Conservation (phyloP, 768 basidiomycete species). For the Boletus speciosus region DNA sequence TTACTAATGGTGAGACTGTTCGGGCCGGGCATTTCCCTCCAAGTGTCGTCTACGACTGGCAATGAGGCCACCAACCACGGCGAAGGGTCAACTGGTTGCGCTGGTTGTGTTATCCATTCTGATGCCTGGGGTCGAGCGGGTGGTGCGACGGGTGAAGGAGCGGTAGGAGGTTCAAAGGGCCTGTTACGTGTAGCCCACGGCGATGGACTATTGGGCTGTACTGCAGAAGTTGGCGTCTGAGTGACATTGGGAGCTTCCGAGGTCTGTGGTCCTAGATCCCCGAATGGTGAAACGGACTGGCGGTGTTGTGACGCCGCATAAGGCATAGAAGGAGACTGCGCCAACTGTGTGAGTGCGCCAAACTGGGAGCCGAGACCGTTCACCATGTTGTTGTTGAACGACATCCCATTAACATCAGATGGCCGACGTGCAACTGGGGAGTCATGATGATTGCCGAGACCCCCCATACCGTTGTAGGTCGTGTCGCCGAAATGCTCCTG, state of each 20-base stretch:
- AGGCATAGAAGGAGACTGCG: conserved; percentile 23
- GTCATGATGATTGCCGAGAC: conserved; percentile 20
- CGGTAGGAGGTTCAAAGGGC: conserved; percentile 18
- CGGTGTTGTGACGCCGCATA: conserved; percentile 17
- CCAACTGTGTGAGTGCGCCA: conserved; percentile 11
- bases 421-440: conserved; percentile 22
- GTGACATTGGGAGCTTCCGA: conserved; percentile 14
- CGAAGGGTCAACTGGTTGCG: conserved; percentile 39
- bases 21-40: conserved; percentile 42
- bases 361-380: conserved; percentile 26
- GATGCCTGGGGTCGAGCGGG: conserved; percentile 26
- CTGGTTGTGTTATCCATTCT: conserved; percentile 37
- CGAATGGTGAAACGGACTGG: conserved; percentile 22
- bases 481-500: conserved; percentile 28
- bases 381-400: conserved; percentile 14
- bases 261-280: conserved; percentile 18
- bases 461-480: conserved; percentile 21
- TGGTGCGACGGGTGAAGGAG: conserved; percentile 19
- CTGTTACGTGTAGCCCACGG: conserved; percentile 23
- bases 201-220: conserved; percentile 19
- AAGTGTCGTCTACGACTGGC: conserved; percentile 43
- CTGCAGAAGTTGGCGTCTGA: conserved; percentile 22
- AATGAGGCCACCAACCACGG: conserved; percentile 55
- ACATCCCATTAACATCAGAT: conserved; percentile 23
- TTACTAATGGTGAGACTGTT: conserved; percentile 56